Percentiles rank a stretch among this genome's conserved stretches.
Conservation (phyloP, 768 basidiomycete species). For the Phlegmacium glaucopus region DNA sequence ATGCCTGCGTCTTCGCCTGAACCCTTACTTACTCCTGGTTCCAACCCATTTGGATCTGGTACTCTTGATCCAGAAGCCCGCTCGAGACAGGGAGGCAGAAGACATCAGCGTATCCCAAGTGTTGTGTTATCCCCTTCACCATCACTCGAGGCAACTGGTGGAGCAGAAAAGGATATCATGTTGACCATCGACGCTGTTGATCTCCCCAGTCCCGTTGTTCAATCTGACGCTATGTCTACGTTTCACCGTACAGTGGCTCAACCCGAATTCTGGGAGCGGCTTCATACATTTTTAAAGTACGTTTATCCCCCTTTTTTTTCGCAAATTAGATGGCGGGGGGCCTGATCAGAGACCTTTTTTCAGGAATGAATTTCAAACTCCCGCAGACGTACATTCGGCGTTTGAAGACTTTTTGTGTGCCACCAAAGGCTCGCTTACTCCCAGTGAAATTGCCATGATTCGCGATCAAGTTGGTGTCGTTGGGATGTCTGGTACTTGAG, state of each 20-base stretch:
- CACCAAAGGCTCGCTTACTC: conserved; percentile 75
- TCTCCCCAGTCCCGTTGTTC: conserved; percentile 35
- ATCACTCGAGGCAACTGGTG: conserved; percentile 37
- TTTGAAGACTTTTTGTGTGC: conserved; percentile 88
- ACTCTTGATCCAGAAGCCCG: conserved; percentile 24
- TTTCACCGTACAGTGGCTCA: conserved; percentile 71
- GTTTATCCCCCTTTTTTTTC: conserved; percentile 17
- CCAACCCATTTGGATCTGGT: conserved; percentile 20
- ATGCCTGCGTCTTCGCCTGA: conserved; percentile 12
- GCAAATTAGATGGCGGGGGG: background rate
- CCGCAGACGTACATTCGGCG: conserved; percentile 61
- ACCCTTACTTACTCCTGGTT: background rate
- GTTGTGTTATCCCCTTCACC: conserved; percentile 79
- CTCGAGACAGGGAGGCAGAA: conserved; percentile 26
- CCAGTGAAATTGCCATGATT: conserved; percentile 88
- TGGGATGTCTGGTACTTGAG: conserved; percentile 81
- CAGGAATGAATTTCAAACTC: conserved; percentile 61
- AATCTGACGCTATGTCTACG: conserved; percentile 44
- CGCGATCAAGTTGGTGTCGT: conserved; percentile 83
- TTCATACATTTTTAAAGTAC: conserved; percentile 64
- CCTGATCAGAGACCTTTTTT: background rate
- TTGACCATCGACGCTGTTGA: conserved; percentile 58
- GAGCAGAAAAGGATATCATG: conserved; percentile 58
- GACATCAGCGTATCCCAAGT: conserved; percentile 70
- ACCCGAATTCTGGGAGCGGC: conserved; percentile 76